These are phyloP conservation scores for Gastrodia elata DNA, from an alignment of 106 monocot species.

Conservation along the genomic window DNA sequence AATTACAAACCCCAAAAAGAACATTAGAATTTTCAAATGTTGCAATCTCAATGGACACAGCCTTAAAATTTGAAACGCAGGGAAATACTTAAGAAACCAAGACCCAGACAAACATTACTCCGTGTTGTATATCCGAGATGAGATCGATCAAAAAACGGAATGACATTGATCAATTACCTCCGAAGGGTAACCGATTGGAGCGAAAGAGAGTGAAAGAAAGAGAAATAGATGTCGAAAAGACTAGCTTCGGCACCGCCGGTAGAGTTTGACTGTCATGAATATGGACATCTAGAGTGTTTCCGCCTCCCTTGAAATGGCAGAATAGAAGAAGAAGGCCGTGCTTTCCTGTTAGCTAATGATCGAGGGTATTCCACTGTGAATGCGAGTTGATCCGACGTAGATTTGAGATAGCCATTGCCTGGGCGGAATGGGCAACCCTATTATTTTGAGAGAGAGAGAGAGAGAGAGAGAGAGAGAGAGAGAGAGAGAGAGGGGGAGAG, in stretches of 20 bases:
- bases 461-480: not conserved
- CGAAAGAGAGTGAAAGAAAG: too few relatives aligned
- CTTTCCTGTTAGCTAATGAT: not conserved
- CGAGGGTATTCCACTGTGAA: not conserved
- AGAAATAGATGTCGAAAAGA: not conserved
- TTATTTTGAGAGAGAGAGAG: not conserved
- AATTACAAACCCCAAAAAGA: not conserved
- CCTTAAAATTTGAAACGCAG: not conserved
- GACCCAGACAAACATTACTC: not conserved
- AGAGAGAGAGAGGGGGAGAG: not conserved
- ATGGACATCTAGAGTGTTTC: not conserved
- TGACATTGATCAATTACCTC: not conserved
- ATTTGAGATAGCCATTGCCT: not conserved
- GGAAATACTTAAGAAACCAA: not conserved
- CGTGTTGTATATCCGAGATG: not conserved
- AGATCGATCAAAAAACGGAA: not conserved
- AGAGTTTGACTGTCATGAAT: not conserved
- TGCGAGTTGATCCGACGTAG: not conserved
- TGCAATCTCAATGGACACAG: not conserved
- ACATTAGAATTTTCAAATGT: not conserved
- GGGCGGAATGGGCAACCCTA: not conserved
- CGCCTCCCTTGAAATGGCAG: not conserved
- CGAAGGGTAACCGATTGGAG: not conserved
- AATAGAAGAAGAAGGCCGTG: not conserved
- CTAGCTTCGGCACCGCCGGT: not conserved